These are phyloP conservation scores for Nakazawaea wickerhamii DNA, from an alignment of 805 yeast genomes.

Conservation along the genomic window DNA sequence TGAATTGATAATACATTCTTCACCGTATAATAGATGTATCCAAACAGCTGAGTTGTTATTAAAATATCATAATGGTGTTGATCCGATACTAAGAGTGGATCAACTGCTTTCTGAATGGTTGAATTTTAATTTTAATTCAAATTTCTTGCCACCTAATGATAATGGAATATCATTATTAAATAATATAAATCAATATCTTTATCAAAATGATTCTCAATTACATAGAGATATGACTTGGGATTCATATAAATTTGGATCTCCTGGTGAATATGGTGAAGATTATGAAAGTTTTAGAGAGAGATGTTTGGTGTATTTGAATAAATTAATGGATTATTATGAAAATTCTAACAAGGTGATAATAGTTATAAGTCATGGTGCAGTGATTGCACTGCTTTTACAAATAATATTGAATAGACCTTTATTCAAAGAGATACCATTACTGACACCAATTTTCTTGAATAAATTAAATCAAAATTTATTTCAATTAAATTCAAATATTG, in stretches of 20 bases:
- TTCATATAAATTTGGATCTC: conserved; percentile 32
- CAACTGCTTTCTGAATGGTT: conserved; percentile 40
- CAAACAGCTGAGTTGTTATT: conserved; percentile 33
- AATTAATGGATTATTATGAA: conserved; percentile 28
- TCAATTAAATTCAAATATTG: conserved; percentile 2
- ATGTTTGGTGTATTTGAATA: conserved; percentile 28
- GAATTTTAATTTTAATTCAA: conserved; percentile 32
- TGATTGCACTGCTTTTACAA: conserved; percentile 34
- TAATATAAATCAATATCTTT: conserved; percentile 33
- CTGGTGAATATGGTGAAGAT: conserved; percentile 39
- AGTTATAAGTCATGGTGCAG: conserved; percentile 39
- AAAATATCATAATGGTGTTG: conserved; percentile 5
- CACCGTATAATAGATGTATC: conserved; percentile 40
- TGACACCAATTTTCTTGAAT: conserved; percentile 22
- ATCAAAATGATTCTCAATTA: conserved; percentile 18
- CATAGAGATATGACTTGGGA: conserved; percentile 27
- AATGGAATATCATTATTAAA: conserved; percentile 35
- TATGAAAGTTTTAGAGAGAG: conserved; percentile 30
- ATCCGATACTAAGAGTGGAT: conserved; percentile 30
- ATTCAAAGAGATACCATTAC: conserved; percentile 35
- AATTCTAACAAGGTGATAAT: conserved; percentile 28
- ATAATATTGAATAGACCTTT: conserved; percentile 31
- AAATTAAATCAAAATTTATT: conserved; percentile 10
- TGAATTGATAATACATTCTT: conserved; percentile 29
- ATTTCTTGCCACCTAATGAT: conserved; percentile 39